Conservation (phyloP, 176 grass and related monocot species). For the Avena eriantha region DNA sequence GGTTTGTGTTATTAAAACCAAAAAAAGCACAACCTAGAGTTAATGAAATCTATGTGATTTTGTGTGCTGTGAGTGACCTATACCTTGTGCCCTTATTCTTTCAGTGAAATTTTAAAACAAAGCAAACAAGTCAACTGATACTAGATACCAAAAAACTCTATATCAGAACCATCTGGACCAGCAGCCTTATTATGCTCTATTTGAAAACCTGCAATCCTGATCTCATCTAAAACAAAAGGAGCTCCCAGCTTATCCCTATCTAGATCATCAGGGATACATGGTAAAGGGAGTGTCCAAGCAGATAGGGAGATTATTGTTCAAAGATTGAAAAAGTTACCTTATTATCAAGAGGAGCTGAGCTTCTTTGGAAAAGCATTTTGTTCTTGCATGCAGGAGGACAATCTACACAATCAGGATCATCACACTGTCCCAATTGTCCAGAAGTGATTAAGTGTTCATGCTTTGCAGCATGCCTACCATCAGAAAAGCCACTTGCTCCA, state of each 20-base stretch:
- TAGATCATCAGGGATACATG: background rate
- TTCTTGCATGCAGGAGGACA: slow-evolving; percentile 59
- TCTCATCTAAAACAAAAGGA: background rate
- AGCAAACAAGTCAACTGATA: background rate
- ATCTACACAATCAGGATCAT: slow-evolving; percentile 77
- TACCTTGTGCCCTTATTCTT: background rate
- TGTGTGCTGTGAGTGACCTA: background rate
- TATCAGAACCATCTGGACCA: background rate
- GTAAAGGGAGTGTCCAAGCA: background rate
- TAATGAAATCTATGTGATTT: background rate
- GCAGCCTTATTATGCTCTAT: slow-evolving; percentile 7
- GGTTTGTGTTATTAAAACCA: background rate
- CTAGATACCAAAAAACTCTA: background rate
- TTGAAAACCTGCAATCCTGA: background rate
- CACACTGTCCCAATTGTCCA: slow-evolving; percentile 73
- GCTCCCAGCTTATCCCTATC: background rate
- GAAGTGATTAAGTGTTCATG: slow-evolving; percentile 78
- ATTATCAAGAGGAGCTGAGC: slow-evolving; percentile 52
- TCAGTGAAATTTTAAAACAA: background rate
- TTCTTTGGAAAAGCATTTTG: slow-evolving; percentile 53
- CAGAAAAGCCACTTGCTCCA: too few relatives aligned
- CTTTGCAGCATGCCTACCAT: slow-evolving; percentile 34
- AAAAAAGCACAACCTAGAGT: background rate
- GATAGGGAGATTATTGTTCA: background rate
- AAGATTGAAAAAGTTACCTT: slow-evolving; percentile 53